These are phyloP conservation scores for Arthrobotrys musiformis DNA, from an alignment of 2,329 filamentous ascomycete genomes.

Conservation along the genomic window DNA sequence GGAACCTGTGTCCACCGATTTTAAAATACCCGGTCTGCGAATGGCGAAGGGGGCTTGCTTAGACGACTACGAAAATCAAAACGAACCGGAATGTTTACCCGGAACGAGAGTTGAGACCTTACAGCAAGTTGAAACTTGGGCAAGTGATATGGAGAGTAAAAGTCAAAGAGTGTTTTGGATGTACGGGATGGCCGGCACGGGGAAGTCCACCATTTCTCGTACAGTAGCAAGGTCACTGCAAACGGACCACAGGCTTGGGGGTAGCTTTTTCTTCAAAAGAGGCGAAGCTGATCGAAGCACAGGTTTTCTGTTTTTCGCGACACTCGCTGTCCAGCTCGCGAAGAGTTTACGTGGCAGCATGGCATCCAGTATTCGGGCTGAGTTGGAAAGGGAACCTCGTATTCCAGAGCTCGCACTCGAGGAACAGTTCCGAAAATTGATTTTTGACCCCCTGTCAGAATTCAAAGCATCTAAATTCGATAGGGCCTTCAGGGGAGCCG, in stretches of 20 bases:
- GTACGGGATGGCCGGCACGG: constrained; percentile 59
- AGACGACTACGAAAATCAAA: constrained; percentile 32
- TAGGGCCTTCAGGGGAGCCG: no score
- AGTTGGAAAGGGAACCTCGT: background rate
- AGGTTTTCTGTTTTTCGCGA: constrained; percentile 18
- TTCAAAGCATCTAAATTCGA: no score
- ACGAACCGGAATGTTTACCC: constrained; percentile 56
- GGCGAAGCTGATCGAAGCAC: constrained; percentile 5
- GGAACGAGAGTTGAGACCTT: constrained; percentile 58
- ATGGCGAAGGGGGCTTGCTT: background rate
- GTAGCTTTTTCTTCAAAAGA: constrained; percentile 2
- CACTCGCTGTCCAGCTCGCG: constrained; percentile 25
- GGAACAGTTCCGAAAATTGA: background rate
- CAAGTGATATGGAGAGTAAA: constrained; percentile 16
- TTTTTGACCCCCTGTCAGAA: background rate
- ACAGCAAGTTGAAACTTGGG: constrained; percentile 52
- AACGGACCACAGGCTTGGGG: background rate
- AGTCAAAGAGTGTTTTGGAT: constrained; percentile 62
- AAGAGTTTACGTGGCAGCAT: background rate
- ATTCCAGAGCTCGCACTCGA: background rate
- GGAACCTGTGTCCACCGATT: no score
- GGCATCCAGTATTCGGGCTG: background rate
- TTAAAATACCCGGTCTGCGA: background rate
- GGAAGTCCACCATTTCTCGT: constrained; percentile 45
- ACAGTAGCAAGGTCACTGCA: constrained; percentile 16